Evolutionary conservation across 2,329 filamentous ascomycete genomes (phyloP), one percentile per base, ranked within the genome.

Genomic region (Ascochyta pisi): DNA sequence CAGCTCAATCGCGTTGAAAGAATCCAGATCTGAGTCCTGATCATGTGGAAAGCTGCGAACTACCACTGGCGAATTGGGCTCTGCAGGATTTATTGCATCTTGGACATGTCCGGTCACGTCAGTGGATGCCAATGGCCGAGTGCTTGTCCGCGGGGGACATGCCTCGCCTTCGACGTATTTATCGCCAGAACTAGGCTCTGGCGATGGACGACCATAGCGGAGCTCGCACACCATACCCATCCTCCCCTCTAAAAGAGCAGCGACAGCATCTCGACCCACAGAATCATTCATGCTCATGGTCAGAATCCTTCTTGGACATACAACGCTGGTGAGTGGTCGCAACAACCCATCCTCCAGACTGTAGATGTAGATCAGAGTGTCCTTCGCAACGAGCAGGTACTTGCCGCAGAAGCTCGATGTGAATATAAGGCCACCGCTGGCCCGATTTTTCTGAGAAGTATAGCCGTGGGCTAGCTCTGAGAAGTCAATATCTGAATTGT

Each of bases 221-320:
- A 74, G 63, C 43, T 89, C 83, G 63, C 82, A 87, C 1, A 89
- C 79, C 67, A 89, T 79, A 4, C 85, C 86, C 67, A 84, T 78
- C 3, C 86, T 81, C 6, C 84, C 84, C 58, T 85, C 81, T 42
- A 89, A 76, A 8, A 89, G 74, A 27, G 84, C 81, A 15, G 85
- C 86, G 47, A 89, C 76, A 6, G 84, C 79, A 61, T 84, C 79
- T 39, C 80, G 78, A 8, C 82, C 76, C 2, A 78, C 81, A 4
- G 82, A 86, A 0, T 84, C 84, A 67, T 89, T 85, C 80, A 89
- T 87, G 58, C 84, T 84, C 63, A 85, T 83, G 3, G 82, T 80
- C 6, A 89, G 68, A 2, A 89, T 82, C 40, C 81, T 76, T 15
- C 79, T 76, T 12, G 84, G 85, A 62, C 86, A 89, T 13, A 81